Conservation (phyloP, 208 protist species). For the Leishmania arabica region DNA sequence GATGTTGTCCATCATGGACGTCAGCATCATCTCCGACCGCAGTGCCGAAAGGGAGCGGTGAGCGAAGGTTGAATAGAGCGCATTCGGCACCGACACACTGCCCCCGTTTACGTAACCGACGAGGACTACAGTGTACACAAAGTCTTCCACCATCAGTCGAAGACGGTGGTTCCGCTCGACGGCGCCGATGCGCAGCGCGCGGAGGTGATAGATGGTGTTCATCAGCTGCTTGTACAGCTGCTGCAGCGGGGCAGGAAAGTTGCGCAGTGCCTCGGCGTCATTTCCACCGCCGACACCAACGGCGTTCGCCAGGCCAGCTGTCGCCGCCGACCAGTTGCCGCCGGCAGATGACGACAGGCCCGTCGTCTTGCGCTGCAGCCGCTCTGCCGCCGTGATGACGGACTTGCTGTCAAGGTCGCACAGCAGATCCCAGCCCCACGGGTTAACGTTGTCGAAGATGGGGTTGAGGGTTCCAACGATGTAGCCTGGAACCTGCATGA, state of each 20-base stretch:
- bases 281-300: constrained; percentile 25
- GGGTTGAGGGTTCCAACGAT: constrained; percentile 83
- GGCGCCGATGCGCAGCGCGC: constrained; percentile 42
- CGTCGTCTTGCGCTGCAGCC: constrained; percentile 21
- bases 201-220: constrained; percentile 40
- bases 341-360: constrained; percentile 11
- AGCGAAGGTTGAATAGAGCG: constrained; percentile 38
- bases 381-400: constrained; percentile 45
- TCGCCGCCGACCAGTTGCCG: constrained; percentile 38
- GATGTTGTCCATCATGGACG: constrained; percentile 43
- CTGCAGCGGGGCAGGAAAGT: constrained; percentile 22
- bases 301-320: constrained; percentile 44
- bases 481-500: constrained; percentile 71
- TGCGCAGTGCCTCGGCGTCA: constrained; percentile 26
- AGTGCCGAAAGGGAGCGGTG: constrained; percentile 35
- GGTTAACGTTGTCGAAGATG: constrained; percentile 67
- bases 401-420: constrained; percentile 67
- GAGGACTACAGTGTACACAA: constrained; percentile 44
- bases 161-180: constrained; percentile 48
- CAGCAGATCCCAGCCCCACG: constrained; percentile 72
- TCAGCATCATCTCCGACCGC: constrained; percentile 39
- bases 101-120: constrained; percentile 28
- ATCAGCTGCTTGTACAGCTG: constrained; percentile 48
- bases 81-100: constrained; percentile 18
- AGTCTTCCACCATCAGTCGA: constrained; percentile 60